Percentiles rank a stretch among this genome's conserved stretches.
phyloP scores from a whole-genome alignment of 1,284 basidiomycete species.

The Pyrrhoderma lamaoense region DNA sequence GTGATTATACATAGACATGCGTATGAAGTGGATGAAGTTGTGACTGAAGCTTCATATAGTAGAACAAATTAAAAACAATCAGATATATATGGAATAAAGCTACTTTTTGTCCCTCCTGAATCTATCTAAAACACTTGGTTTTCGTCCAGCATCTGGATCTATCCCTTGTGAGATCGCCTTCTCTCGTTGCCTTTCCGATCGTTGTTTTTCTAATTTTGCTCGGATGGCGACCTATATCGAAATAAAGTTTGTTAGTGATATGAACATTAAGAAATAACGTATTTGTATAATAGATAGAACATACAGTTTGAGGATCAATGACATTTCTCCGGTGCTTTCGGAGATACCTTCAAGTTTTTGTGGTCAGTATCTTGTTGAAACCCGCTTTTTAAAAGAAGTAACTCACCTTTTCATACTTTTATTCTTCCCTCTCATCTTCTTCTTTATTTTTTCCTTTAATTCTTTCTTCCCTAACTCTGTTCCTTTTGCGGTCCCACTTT shows the following conservation, averaged over 20 bases:
- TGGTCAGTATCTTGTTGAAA: too few species aligned
- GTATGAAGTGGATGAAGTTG: too few species aligned
- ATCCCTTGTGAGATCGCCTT: slow-evolving; percentile 36
- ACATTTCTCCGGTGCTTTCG: slow-evolving; percentile 91
- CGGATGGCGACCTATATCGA: slow-evolving; percentile 55
- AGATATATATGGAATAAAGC: neutral
- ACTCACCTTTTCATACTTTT: slow-evolving; percentile 76
- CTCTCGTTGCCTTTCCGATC: slow-evolving; percentile 43
- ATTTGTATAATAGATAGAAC: neutral
- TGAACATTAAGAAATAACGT: slow-evolving; percentile 10
- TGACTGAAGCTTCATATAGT: too few species aligned
- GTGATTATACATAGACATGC: too few species aligned
- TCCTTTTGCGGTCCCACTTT: slow-evolving; percentile 14
- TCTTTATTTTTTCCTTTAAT: slow-evolving; percentile 57
- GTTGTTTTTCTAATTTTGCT: slow-evolving; percentile 59
- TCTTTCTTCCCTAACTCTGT: slow-evolving; percentile 29
- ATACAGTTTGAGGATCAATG: slow-evolving; percentile 78
- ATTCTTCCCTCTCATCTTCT: slow-evolving; percentile 78
- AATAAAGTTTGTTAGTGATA: neutral
- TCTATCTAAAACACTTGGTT: slow-evolving; percentile 61
- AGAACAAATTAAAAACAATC: too few species aligned
- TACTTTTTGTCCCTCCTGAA: slow-evolving; percentile 35
- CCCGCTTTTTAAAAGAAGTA: too few species aligned
- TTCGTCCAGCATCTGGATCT: slow-evolving; percentile 29
- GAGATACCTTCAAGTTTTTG: slow-evolving; percentile 59